Evolutionary conservation across 257 asterid species (phyloP).

Genomic region (Echium plantagineum): DNA sequence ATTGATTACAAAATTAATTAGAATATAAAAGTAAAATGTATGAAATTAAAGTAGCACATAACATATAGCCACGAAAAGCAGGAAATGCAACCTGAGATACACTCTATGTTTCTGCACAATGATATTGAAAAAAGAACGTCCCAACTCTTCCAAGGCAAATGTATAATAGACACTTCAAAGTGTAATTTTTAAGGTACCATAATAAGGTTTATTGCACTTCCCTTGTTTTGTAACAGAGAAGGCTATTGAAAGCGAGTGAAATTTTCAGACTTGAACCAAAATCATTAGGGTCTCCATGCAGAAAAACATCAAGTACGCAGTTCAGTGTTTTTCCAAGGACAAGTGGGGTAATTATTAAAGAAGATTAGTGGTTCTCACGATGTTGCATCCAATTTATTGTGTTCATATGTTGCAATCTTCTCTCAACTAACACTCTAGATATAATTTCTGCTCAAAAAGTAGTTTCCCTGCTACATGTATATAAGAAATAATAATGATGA

Average conservation of each 20-base stretch:
- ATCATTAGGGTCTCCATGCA: not conserved
- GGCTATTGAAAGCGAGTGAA: not conserved
- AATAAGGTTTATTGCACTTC: not conserved
- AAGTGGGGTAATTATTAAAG: too few relatives aligned
- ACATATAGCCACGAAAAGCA: too few relatives aligned
- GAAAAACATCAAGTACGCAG: not conserved
- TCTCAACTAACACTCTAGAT: not conserved
- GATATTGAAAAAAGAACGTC: not conserved
- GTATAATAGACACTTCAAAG: not conserved
- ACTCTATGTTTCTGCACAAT: not conserved
- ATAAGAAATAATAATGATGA: conserved; percentile 9
- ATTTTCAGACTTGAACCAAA: not conserved
- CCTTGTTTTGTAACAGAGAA: not conserved
- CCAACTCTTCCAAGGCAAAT: not conserved
- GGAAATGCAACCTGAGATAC: not conserved
- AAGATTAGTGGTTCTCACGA: not conserved
- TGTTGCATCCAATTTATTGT: not conserved
- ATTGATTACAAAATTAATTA: too few relatives aligned
- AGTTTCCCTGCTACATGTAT: not conserved
- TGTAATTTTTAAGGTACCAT: not conserved
- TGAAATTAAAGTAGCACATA: not conserved
- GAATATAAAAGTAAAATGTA: not conserved
- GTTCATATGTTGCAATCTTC: not conserved
- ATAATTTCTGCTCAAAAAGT: too few relatives aligned
- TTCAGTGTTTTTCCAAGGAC: not conserved